Evolutionary conservation across 805 yeast genomes (phyloP).

Genomic region (Helenozyma rhizophorensis): DNA sequence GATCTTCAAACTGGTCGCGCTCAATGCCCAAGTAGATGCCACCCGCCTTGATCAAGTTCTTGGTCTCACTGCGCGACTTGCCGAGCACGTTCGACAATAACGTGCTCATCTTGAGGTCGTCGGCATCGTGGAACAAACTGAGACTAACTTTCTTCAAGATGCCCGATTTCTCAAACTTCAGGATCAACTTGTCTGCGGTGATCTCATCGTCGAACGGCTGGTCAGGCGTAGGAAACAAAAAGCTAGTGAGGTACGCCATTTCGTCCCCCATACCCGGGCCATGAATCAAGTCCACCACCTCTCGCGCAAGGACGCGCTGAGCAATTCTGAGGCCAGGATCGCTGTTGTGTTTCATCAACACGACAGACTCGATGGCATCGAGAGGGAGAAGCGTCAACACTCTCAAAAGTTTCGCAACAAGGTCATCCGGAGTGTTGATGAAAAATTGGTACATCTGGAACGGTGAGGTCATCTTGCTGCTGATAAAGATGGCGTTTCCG

Average conservation of each 20-base stretch:
- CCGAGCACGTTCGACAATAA: conserved; percentile 46
- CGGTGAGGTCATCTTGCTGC: conserved; percentile 66
- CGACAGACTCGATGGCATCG: conserved; percentile 44
- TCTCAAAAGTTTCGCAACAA: conserved; percentile 62
- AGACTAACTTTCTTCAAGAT: conserved; percentile 39
- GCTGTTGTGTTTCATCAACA: conserved; percentile 48
- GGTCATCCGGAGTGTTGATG: conserved; percentile 73
- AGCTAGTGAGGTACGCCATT: conserved; percentile 62
- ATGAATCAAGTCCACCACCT: conserved; percentile 83
- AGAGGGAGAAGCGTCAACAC: conserved; percentile 77
- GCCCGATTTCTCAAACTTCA: conserved; percentile 56
- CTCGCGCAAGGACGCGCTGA: conserved; percentile 74
- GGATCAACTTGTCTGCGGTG: conserved; percentile 45
- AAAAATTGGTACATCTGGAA: conserved; percentile 84
- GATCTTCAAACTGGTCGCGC: conserved; percentile 46
- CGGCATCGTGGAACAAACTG: conserved; percentile 20
- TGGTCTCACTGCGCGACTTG: conserved; percentile 55
- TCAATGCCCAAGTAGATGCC: conserved; percentile 69
- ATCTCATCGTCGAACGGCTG: conserved; percentile 44
- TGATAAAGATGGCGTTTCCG: conserved; percentile 92
- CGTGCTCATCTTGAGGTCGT: conserved; percentile 45
- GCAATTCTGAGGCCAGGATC: conserved; percentile 68
- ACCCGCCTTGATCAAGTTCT: conserved; percentile 60
- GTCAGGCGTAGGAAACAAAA: conserved; percentile 58
- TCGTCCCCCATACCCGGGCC: conserved; percentile 72